phyloP scores from a whole-genome alignment of 2,329 filamentous ascomycete species.

The Eutypella sp. region DNA sequence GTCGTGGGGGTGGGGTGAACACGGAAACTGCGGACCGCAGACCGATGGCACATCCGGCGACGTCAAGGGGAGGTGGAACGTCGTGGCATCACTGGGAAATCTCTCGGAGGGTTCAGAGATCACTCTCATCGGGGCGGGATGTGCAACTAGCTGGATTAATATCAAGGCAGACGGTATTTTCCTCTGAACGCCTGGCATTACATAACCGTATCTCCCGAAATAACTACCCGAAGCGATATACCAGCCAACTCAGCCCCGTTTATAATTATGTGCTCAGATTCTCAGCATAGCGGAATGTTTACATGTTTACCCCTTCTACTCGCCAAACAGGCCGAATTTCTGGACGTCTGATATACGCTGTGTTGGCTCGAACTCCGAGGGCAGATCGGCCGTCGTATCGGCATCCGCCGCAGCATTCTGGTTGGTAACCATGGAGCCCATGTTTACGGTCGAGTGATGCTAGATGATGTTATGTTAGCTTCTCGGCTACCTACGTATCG shows the following conservation, averaged over 20 bases:
- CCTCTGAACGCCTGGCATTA: conserved; percentile 18
- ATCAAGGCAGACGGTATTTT: conserved; percentile 30
- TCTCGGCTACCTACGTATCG: too few relatives aligned
- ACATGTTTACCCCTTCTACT: conserved; percentile 20
- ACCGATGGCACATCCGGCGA: conserved; percentile 52
- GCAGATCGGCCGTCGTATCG: conserved; percentile 5
- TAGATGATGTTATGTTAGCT: conserved; percentile 22
- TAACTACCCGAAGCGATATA: too few relatives aligned
- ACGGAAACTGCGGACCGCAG: conserved; percentile 84
- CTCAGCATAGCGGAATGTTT: too few relatives aligned
- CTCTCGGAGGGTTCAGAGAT: conserved; percentile 49
- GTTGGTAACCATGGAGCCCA: conserved; percentile 33
- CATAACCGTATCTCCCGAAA: not conserved
- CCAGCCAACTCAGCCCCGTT: too few relatives aligned
- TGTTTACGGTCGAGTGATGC: conserved; percentile 40
- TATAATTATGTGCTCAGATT: too few relatives aligned
- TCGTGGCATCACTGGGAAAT: conserved; percentile 55
- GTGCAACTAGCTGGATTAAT: conserved; percentile 80
- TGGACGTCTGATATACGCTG: conserved; percentile 67
- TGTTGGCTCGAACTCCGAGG: conserved; percentile 59
- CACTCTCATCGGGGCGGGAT: conserved; percentile 70
- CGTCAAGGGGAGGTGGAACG: conserved; percentile 65
- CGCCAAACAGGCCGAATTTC: conserved; percentile 37
- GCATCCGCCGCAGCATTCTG: conserved; percentile 18
- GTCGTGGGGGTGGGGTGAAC: conserved; percentile 95